A percentile compares a stretch with the other conserved stretches of the same genome.
phyloP scores from a whole-genome alignment of 352 stramenopile species.

The Globisporangium ultimum region DNA sequence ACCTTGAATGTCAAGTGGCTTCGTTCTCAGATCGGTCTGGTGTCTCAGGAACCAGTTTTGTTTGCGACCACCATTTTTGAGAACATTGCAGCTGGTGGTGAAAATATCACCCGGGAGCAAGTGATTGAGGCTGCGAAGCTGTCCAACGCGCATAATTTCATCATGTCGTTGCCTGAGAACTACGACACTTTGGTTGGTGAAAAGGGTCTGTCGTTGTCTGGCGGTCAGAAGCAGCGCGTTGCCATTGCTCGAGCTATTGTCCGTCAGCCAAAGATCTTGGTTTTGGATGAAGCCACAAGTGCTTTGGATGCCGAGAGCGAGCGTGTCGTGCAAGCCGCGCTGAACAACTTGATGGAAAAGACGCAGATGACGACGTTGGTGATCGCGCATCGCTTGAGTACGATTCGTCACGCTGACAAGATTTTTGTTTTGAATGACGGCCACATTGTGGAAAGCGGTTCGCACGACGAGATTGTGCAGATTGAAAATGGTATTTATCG shows the following conservation, averaged over 20 bases:
- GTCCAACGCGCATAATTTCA: slow-evolving; percentile 42
- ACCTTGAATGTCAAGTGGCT: slow-evolving; percentile 78
- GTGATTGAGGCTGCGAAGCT: slow-evolving; percentile 12
- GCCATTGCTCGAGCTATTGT: too few relatives aligned
- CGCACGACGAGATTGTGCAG: neutral
- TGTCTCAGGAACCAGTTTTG: slow-evolving; percentile 85
- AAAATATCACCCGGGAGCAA: slow-evolving; percentile 9
- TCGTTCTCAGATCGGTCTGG: slow-evolving; percentile 59
- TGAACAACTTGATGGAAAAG: too few relatives aligned
- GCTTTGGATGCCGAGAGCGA: too few relatives aligned
- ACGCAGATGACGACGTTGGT: too few relatives aligned
- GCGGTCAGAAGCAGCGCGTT: too few relatives aligned
- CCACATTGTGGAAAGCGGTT: neutral
- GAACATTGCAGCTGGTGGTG: slow-evolving; percentile 64
- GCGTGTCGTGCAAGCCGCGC: too few relatives aligned
- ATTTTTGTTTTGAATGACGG: neutral
- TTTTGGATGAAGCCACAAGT: too few relatives aligned
- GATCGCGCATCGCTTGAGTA: too few relatives aligned
- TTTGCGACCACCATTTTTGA: slow-evolving; percentile 86
- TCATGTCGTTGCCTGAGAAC: slow-evolving; percentile 71
- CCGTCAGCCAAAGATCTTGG: too few relatives aligned
- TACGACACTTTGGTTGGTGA: slow-evolving; percentile 61
- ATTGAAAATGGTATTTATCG: slow-evolving; percentile 58
- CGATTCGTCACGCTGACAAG: neutral
- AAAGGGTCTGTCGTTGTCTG: slow-evolving; percentile 23